Conservation (phyloP, 371 early-diverging fungal species). For the Syncephalastrum contaminatum region DNA sequence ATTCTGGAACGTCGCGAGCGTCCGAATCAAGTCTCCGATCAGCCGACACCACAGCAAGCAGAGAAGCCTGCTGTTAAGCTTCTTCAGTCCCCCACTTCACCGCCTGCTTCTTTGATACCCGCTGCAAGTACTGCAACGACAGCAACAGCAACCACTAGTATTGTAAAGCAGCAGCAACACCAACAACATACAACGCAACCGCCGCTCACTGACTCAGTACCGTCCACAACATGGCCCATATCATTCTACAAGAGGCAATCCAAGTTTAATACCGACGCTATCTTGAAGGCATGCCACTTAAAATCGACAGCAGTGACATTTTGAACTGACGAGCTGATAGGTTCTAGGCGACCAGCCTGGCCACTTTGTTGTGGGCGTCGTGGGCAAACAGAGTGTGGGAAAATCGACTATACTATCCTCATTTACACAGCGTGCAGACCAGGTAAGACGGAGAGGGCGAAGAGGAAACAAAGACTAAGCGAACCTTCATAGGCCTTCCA, state of each 20-base stretch:
- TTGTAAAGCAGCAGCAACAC: slow-evolving; percentile 9
- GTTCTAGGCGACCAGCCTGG: slow-evolving; percentile 69
- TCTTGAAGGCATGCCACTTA: slow-evolving; percentile 8
- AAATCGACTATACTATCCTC: slow-evolving; percentile 70
- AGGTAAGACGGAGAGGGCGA: too few species aligned
- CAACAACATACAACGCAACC: slow-evolving; percentile 1
- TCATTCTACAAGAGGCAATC: slow-evolving; percentile 9
- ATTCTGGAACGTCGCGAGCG: slow-evolving; percentile 29
- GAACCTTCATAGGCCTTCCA: too few species aligned
- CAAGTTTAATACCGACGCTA: slow-evolving; percentile 14
- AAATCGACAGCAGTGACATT: not conserved
- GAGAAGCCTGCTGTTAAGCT: not conserved
- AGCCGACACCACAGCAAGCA: not conserved
- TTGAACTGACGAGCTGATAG: slow-evolving; percentile 18
- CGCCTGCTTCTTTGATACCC: not conserved
- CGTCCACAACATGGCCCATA: not conserved
- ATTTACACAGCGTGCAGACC: slow-evolving; percentile 30
- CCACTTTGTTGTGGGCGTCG: slow-evolving; percentile 72
- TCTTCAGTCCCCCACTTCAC: not conserved
- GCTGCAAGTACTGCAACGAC: not conserved
- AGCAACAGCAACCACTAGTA: not conserved
- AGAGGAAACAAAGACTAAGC: too few species aligned
- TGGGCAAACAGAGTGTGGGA: slow-evolving; percentile 72
- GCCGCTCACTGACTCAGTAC: slow-evolving; percentile 3
- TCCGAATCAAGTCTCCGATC: slow-evolving; percentile 2